Percentiles rank a stretch among this genome's conserved stretches.
Conservation (phyloP, 2,329 filamentous ascomycete genomes). For the Fusarium sp. region DNA sequence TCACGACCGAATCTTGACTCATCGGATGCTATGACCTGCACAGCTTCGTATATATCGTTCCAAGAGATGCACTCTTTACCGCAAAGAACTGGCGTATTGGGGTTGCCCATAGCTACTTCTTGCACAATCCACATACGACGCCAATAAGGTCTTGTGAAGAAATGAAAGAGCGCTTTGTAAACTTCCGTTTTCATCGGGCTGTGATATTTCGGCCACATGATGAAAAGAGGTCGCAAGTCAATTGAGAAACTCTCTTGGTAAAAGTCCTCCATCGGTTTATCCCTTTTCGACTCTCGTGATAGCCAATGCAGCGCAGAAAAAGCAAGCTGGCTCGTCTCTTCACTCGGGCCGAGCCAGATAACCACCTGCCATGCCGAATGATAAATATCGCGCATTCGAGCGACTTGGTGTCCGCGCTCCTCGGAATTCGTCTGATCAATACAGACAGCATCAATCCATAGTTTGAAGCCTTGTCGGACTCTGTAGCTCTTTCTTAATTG, state of each 20-base stretch:
- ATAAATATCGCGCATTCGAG: conserved; percentile 12
- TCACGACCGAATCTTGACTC: neutral
- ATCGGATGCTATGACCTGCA: neutral
- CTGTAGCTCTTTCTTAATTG: neutral
- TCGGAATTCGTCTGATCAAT: neutral
- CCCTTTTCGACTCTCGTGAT: no score
- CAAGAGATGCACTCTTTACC: neutral
- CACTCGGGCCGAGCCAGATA: neutral
- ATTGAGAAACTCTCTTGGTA: no score
- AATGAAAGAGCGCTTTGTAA: neutral
- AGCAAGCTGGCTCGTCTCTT: no score
- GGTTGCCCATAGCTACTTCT: neutral
- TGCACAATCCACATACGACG: neutral
- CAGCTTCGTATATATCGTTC: neutral
- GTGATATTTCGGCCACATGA: no score
- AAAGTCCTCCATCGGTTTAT: no score
- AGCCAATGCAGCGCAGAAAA: no score
- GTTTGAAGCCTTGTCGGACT: conserved; percentile 5
- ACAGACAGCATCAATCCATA: conserved; percentile 3
- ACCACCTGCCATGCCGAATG: conserved; percentile 7
- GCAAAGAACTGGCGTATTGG: neutral
- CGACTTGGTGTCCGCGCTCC: neutral
- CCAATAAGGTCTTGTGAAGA: neutral
- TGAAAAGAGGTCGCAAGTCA: no score
- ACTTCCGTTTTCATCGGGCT: no score